Evolutionary conservation across 352 stramenopile species (phyloP).

Genomic region (Phytophthora agathidicida): DNA sequence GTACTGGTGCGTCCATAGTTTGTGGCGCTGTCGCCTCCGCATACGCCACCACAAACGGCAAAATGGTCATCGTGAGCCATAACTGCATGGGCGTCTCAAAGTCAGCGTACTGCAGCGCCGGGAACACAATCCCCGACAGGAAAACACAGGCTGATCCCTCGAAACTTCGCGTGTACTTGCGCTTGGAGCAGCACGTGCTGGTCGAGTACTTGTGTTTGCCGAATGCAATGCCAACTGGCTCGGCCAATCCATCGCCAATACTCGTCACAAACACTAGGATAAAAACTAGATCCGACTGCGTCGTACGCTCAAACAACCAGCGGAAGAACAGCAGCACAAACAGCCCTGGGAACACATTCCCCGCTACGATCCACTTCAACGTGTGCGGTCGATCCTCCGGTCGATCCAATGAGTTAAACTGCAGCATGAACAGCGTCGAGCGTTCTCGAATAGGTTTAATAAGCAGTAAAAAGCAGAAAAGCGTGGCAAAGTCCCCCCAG

Average conservation of each 20-base stretch:
- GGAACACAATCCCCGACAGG: slow-evolving; percentile 84
- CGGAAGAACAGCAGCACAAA: slow-evolving; percentile 89
- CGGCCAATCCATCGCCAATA: slow-evolving; percentile 78
- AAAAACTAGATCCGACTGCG: slow-evolving; percentile 78
- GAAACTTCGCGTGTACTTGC: slow-evolving; percentile 82
- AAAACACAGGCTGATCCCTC: slow-evolving; percentile 82
- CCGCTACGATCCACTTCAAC: slow-evolving; percentile 82
- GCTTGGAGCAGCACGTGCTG: slow-evolving; percentile 76
- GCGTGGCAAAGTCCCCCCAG: slow-evolving; percentile 85
- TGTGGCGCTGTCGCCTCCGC: slow-evolving; percentile 85
- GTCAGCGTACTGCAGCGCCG: slow-evolving; percentile 80
- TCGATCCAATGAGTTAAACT: slow-evolving; percentile 89
- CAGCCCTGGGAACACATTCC: slow-evolving; percentile 81
- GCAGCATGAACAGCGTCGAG: slow-evolving; percentile 87
- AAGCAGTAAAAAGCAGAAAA: slow-evolving; percentile 81
- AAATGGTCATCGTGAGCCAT: slow-evolving; percentile 79
- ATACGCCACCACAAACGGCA: slow-evolving; percentile 84
- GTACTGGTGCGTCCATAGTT: slow-evolving; percentile 87
- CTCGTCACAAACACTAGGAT: slow-evolving; percentile 87
- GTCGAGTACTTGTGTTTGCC: slow-evolving; percentile 88
- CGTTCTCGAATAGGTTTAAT: slow-evolving; percentile 85
- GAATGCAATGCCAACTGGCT: slow-evolving; percentile 80
- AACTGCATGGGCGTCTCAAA: slow-evolving; percentile 76
- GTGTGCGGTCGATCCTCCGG: slow-evolving; percentile 82
- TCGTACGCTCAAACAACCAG: slow-evolving; percentile 81